phyloP scores from a whole-genome alignment of 2,329 filamentous ascomycete genomes.

The Sarocladium oryzae region DNA sequence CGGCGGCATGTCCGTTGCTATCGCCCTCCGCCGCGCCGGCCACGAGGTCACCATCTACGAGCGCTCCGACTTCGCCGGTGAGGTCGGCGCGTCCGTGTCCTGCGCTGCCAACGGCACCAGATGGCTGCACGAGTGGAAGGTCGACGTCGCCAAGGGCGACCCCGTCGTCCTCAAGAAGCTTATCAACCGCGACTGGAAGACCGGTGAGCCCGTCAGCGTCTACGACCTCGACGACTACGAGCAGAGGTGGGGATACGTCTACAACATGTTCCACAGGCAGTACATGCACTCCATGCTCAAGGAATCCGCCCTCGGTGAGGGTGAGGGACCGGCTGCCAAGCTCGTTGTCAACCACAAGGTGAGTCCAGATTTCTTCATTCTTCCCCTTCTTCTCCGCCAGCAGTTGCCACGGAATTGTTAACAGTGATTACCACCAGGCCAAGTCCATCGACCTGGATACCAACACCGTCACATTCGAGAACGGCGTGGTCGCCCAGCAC shows the following conservation, averaged over 20 bases:
- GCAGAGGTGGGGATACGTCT: constrained; percentile 55
- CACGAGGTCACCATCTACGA: constrained; percentile 57
- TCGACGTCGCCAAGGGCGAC: constrained; percentile 57
- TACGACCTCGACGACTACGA: constrained; percentile 61
- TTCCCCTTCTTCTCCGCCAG: too few species aligned
- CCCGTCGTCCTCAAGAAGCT: constrained; percentile 59
- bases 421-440: too few species aligned
- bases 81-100: constrained; percentile 61
- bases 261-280: constrained; percentile 65
- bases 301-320: constrained; percentile 49
- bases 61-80: constrained; percentile 57
- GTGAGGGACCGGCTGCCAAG: constrained; percentile 45
- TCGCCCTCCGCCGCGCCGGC: constrained; percentile 39
- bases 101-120: constrained; percentile 65
- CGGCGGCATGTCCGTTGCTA: constrained; percentile 39
- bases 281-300: constrained; percentile 64
- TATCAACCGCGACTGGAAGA: constrained; percentile 65
- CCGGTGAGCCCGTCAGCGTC: constrained; percentile 57
- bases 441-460: constrained; percentile 44
- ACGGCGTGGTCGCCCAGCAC: constrained; percentile 43
- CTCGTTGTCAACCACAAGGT: constrained; percentile 52
- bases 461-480: constrained; percentile 45
- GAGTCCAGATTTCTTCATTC: too few species aligned
- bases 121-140: constrained; percentile 63
- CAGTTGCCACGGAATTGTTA: too few species aligned